phyloP scores from a whole-genome alignment of 441 rosid species.

The Croton laevigatus region DNA sequence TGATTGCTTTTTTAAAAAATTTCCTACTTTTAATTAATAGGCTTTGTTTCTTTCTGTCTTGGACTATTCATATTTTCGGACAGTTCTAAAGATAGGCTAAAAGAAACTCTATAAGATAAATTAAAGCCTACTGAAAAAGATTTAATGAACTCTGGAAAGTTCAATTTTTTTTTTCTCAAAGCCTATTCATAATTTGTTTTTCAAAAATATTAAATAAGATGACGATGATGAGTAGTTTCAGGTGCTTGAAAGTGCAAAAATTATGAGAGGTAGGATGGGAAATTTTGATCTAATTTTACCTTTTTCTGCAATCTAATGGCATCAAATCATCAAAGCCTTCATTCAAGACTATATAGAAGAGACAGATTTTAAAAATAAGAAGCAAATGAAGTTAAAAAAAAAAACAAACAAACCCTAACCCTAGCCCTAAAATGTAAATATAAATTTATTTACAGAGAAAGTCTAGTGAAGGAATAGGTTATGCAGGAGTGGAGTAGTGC shows the following conservation, averaged over 20 bases:
- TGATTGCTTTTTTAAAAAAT: neutral
- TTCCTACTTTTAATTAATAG: neutral
- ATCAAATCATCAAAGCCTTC: neutral
- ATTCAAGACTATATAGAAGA: neutral
- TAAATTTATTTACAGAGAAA: neutral
- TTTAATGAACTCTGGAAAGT: constrained; percentile 23
- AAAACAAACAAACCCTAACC: too few species aligned
- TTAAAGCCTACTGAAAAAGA: constrained; percentile 6
- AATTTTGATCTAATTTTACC: neutral
- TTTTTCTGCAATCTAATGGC: constrained; percentile 5
- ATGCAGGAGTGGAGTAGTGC: constrained; percentile 32
- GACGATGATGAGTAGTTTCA: constrained; percentile 18
- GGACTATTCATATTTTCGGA: constrained; percentile 12
- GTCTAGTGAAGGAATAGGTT: constrained; percentile 28
- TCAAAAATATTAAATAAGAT: neutral
- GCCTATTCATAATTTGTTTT: constrained; percentile 1
- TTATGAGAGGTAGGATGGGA: constrained; percentile 17
- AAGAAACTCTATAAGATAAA: neutral
- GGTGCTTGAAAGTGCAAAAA: constrained; percentile 22
- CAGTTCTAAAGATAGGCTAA: neutral
- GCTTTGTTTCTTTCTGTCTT: constrained; percentile 21
- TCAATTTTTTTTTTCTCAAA: neutral
- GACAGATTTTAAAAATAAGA: constrained; percentile 11
- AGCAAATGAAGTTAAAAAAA: constrained; percentile 3
- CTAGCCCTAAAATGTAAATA: constrained; percentile 32